Conservation (phyloP, 2,329 filamentous ascomycete genomes). For the Sporothrix euskadiensis region DNA sequence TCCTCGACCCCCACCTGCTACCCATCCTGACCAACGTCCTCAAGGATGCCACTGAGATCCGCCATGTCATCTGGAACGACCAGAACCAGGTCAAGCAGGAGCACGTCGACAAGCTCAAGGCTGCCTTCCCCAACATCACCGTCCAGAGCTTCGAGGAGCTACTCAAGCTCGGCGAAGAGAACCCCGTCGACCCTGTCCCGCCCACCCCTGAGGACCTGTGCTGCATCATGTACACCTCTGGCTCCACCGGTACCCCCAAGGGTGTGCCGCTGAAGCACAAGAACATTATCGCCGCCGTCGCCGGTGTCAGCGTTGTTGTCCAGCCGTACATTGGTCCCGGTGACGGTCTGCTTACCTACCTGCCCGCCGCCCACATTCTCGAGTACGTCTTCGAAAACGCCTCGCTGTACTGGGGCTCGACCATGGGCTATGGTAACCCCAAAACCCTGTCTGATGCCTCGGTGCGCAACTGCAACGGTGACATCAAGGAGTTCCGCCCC, state of each 20-base stretch:
- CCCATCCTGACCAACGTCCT: conserved; percentile 57
- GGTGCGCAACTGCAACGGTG: conserved; percentile 82
- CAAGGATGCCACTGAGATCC: conserved; percentile 52
- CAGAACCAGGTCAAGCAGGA: conserved; percentile 55
- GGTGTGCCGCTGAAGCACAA: conserved; percentile 75
- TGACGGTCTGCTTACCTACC: conserved; percentile 78
- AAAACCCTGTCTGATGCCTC: conserved; percentile 80
- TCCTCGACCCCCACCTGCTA: conserved; percentile 70
- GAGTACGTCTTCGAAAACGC: conserved; percentile 90
- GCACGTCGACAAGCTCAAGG: conserved; percentile 52
- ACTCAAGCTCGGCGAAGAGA: conserved; percentile 57
- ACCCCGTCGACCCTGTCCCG: conserved; percentile 67
- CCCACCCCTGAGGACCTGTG: conserved; percentile 73
- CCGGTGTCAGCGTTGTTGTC: conserved; percentile 76
- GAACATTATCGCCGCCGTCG: conserved; percentile 73
- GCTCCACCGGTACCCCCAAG: conserved; percentile 80
- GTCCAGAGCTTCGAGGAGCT: conserved; percentile 56
- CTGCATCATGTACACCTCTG: conserved; percentile 74
- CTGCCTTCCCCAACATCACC: conserved; percentile 50
- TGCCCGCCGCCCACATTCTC: conserved; percentile 84
- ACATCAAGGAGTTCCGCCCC: conserved; percentile 82
- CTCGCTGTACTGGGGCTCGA: conserved; percentile 79
- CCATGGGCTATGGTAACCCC: conserved; percentile 86
- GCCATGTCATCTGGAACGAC: conserved; percentile 56
- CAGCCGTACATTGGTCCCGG: conserved; percentile 75